phyloP scores from a whole-genome alignment of 2,329 filamentous ascomycete species.

The Raffaelea albimanens region DNA sequence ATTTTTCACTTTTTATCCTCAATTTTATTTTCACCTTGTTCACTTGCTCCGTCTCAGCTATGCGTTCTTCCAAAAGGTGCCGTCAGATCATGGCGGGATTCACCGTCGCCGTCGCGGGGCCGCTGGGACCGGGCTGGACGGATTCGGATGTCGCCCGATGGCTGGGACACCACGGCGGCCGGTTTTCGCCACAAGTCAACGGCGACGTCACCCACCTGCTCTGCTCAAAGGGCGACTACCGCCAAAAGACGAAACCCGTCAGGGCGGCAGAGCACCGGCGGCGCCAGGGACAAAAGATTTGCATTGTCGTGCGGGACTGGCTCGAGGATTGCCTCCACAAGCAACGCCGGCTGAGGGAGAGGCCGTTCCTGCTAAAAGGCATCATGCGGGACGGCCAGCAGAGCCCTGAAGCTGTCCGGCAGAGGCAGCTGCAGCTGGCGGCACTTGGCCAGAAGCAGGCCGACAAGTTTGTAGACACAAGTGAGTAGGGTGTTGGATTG shows the following conservation, averaged over 20 bases:
- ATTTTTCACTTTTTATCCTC: too few species aligned
- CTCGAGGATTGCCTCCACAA: conserved; percentile 34
- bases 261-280: not conserved
- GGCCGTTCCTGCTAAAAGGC: conserved; percentile 30
- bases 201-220: conserved; percentile 63
- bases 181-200: conserved; percentile 40
- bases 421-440: conserved; percentile 20
- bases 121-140: conserved; percentile 38
- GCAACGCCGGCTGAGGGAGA: conserved; percentile 19
- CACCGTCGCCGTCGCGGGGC: conserved; percentile 45
- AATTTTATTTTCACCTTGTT: too few species aligned
- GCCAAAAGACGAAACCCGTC: conserved; percentile 11
- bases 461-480: conserved; percentile 36
- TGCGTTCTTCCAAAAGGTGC: not conserved
- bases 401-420: conserved; percentile 3
- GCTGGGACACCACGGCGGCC: conserved; percentile 54
- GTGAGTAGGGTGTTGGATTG: conserved; percentile 24
- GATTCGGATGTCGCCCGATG: conserved; percentile 54
- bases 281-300: not conserved
- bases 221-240: conserved; percentile 31
- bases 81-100: conserved; percentile 14
- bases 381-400: conserved; percentile 17
- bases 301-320: conserved; percentile 43
- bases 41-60: not conserved
- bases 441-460: conserved; percentile 21